Percentiles rank a stretch among this genome's conserved stretches.
Conservation (phyloP, 257 asterid species). For the Ilex asprella region DNA sequence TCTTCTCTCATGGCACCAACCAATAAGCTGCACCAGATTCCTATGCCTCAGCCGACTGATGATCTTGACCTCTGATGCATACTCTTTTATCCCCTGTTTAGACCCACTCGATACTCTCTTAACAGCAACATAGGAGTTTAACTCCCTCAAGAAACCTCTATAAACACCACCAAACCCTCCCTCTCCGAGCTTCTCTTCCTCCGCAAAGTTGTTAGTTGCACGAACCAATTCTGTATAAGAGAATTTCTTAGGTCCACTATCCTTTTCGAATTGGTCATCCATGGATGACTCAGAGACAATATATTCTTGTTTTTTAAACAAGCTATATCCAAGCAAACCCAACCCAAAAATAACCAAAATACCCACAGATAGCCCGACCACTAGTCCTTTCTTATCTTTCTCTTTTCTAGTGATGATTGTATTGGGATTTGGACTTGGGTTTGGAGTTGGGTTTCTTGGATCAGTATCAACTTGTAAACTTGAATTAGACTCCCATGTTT, state of each 20-base stretch:
- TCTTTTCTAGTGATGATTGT: too few relatives aligned
- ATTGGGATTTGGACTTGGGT: too few relatives aligned
- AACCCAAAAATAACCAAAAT: too few relatives aligned
- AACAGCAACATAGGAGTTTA: slow-evolving; percentile 16
- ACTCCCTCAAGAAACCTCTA: slow-evolving; percentile 16
- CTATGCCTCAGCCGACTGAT: slow-evolving; percentile 27
- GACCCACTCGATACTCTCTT: slow-evolving; percentile 22
- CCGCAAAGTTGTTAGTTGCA: slow-evolving; percentile 16
- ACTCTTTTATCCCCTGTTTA: slow-evolving; percentile 19
- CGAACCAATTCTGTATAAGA: slow-evolving; percentile 16
- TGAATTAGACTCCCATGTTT: too few relatives aligned
- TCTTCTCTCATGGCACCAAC: slow-evolving; percentile 27
- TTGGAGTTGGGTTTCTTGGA: too few relatives aligned
- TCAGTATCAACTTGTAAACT: too few relatives aligned
- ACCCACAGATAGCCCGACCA: too few relatives aligned
- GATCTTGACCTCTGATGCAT: slow-evolving; percentile 26
- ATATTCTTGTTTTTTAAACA: too few relatives aligned
- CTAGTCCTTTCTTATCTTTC: too few relatives aligned
- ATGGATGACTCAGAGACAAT: too few relatives aligned
- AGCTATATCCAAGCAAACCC: too few relatives aligned
- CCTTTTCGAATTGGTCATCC: not conserved
- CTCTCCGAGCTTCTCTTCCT: slow-evolving; percentile 15
- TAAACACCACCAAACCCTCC: slow-evolving; percentile 35
- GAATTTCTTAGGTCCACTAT: slow-evolving; percentile 25
- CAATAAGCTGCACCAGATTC: slow-evolving; percentile 26